Percentiles rank a stretch among this genome's conserved stretches.
phyloP scores from a whole-genome alignment of 78 protist species.

The Dictyostelium purpureum region DNA sequence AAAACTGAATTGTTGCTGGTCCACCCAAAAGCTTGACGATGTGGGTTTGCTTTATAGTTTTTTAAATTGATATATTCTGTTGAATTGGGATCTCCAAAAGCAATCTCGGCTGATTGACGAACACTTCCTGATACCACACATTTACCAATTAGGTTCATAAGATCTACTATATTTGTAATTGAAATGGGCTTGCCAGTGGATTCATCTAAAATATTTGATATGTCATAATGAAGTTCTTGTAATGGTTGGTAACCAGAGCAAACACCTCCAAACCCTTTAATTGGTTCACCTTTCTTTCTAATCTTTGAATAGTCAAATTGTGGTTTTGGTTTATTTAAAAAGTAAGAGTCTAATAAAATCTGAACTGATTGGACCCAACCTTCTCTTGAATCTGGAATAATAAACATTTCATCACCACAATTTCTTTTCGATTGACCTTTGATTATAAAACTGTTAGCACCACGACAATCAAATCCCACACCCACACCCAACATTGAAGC shows the following conservation, averaged over 20 bases:
- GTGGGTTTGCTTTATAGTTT: slow-evolving; percentile 89
- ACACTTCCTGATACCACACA: slow-evolving; percentile 94
- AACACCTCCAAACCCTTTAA: slow-evolving; percentile 93
- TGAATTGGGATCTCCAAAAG: slow-evolving; percentile 87
- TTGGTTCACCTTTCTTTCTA: slow-evolving; percentile 86
- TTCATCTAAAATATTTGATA: slow-evolving; percentile 20
- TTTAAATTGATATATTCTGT: slow-evolving; percentile 88
- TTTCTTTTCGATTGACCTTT: slow-evolving; percentile 26
- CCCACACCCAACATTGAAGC: slow-evolving; percentile 95
- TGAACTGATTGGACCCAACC: slow-evolving; percentile 91
- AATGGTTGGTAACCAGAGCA: slow-evolving; percentile 89
- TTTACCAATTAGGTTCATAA: slow-evolving; percentile 93
- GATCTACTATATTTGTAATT: slow-evolving; percentile 85
- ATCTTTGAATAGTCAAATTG: slow-evolving; percentile 83
- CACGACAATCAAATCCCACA: slow-evolving; percentile 90
- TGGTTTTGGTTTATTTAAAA: neutral
- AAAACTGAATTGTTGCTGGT: slow-evolving; percentile 90
- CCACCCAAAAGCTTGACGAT: slow-evolving; percentile 89
- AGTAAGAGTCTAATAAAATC: slow-evolving; percentile 73
- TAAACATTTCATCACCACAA: neutral
- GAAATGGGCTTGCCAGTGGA: slow-evolving; percentile 54
- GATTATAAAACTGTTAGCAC: slow-evolving; percentile 60
- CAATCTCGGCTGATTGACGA: slow-evolving; percentile 91
- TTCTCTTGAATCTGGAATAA: slow-evolving; percentile 86
- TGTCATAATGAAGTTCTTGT: slow-evolving; percentile 63